Conservation (phyloP, 1,284 basidiomycete genomes). For the Microbotryum scabiosae region DNA sequence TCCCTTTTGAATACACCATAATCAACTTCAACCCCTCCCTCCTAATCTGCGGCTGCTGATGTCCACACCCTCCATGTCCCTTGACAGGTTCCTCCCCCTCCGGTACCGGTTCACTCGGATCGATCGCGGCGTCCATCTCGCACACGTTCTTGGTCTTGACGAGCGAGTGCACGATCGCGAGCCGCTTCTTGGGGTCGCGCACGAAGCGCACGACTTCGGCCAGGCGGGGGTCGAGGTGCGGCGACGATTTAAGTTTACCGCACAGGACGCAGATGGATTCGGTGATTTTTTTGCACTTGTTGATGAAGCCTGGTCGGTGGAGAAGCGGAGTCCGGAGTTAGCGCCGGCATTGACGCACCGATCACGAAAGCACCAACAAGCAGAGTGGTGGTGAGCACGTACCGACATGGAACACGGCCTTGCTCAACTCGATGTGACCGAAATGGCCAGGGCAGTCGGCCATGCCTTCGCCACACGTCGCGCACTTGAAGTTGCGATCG, state of each 20-base stretch:
- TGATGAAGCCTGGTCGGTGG: constrained; percentile 68
- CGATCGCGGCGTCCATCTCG: constrained; percentile 64
- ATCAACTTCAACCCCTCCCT: constrained; percentile 95
- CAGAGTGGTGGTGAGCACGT: constrained; percentile 17
- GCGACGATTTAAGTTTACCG: constrained; percentile 79
- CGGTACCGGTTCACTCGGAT: constrained; percentile 62
- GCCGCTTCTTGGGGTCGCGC: constrained; percentile 35
- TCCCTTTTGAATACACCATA: constrained; percentile 82
- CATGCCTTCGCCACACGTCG: constrained; percentile 98
- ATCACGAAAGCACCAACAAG: not conserved
- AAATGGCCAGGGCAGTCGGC: constrained; percentile 97
- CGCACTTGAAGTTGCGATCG: constrained; percentile 98
- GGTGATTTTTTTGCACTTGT: constrained; percentile 99
- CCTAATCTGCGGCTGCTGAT: constrained; percentile 78
- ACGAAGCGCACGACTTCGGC: constrained; percentile 33
- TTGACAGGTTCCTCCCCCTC: constrained; percentile 51
- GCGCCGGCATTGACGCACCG: not conserved
- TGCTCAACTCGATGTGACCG: constrained; percentile 93
- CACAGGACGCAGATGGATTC: constrained; percentile 98
- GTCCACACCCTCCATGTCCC: constrained; percentile 93
- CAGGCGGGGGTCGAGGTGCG: constrained; percentile 40
- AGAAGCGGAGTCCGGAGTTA: constrained; percentile 5
- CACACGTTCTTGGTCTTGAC: constrained; percentile 76
- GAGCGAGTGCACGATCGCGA: constrained; percentile 83
- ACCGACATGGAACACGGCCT: constrained; percentile 96